These are phyloP conservation scores for Fomitopsis pulvina DNA, from an alignment of 768 basidiomycete species.

Conservation along the genomic window DNA sequence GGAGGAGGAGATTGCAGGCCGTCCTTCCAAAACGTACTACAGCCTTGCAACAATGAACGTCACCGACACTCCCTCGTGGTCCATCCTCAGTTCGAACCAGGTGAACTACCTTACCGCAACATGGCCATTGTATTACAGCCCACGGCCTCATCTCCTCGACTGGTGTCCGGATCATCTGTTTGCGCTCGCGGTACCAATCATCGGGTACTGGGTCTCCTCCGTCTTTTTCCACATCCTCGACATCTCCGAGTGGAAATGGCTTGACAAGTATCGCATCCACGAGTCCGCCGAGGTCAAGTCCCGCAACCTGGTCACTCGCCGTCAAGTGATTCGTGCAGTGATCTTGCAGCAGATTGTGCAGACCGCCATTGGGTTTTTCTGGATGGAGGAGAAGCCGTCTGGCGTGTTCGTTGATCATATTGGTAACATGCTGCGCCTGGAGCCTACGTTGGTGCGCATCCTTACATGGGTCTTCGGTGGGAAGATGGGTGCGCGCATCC, in stretches of 20 bases:
- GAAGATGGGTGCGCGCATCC: conserved; percentile 28
- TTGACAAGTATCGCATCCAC: conserved; percentile 84
- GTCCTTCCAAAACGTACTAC: not conserved
- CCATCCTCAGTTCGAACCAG: conserved; percentile 15
- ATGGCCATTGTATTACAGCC: conserved; percentile 22
- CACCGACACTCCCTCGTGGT: conserved; percentile 6
- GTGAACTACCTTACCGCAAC: conserved; percentile 16
- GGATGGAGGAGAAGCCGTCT: conserved; percentile 42
- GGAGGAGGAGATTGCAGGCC: not conserved
- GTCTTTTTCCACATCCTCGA: conserved; percentile 81
- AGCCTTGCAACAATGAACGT: conserved; percentile 16
- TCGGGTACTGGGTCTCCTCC: conserved; percentile 82
- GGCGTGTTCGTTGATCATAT: conserved; percentile 27
- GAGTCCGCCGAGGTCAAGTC: conserved; percentile 72
- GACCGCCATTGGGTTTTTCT: conserved; percentile 64
- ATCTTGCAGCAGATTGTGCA: conserved; percentile 83
- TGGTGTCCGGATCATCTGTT: conserved; percentile 62
- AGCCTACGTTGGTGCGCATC: conserved; percentile 31
- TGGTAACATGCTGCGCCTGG: conserved; percentile 34
- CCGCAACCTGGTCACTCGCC: conserved; percentile 67
- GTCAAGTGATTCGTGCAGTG: conserved; percentile 74
- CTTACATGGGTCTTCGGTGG: conserved; percentile 36
- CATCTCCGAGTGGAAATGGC: conserved; percentile 63
- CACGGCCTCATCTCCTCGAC: conserved; percentile 9
- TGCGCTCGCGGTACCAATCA: conserved; percentile 65